Evolutionary conservation across 768 basidiomycete species (phyloP), one percentile per base, ranked within the genome.

Genomic region (Goffeauzyma gilvescens): DNA sequence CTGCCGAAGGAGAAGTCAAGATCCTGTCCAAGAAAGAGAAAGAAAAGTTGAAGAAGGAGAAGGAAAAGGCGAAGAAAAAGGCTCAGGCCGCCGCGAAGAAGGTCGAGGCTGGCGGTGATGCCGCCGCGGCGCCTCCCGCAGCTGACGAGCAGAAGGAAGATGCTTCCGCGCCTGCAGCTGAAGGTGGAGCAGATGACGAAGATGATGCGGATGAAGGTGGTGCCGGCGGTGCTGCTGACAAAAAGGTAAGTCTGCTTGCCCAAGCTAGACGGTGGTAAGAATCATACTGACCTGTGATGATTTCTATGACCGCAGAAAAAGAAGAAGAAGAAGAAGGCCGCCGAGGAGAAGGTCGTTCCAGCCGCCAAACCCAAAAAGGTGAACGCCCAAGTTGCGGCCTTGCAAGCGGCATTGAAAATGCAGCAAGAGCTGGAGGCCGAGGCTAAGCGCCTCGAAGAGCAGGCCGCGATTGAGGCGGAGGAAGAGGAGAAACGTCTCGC

Each of bases 1-100:
- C 72, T 23, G 76, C 71, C 38, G 65, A 64, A 37, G 81, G 74
- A 12, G 68, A 50, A 40, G 58, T 50, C 17, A 54, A 50, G 64
- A 59, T 90, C 24, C 65, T 93, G 26, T 78, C 79, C 14, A 95
- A 95, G 68, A 93, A 90, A 62, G 84, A 96, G 70, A 95, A 95
- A 67, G 89, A 95, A 62, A 60, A 78, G 60, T 68, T 90, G 48
- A 95, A 96, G 74, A 96, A 95, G 67, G 89, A 95, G 66, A 75
- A 76, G 39, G 87, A 93, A 68, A 93, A 93, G 84, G 84, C 82
- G 0, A 87, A 84, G 70, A 89, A 89, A 71, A 93, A 90, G 63
- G 84, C 81, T 5, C 83, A 89, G 64, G 79, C 79, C 4, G 84
- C 79, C 17, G 79, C 79, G 2, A 93, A 87, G 66, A 90, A 68